Evolutionary conservation across 441 rosid species (phyloP), one percentile per base, ranked within the genome.

Genomic region (Populus hybrid): DNA sequence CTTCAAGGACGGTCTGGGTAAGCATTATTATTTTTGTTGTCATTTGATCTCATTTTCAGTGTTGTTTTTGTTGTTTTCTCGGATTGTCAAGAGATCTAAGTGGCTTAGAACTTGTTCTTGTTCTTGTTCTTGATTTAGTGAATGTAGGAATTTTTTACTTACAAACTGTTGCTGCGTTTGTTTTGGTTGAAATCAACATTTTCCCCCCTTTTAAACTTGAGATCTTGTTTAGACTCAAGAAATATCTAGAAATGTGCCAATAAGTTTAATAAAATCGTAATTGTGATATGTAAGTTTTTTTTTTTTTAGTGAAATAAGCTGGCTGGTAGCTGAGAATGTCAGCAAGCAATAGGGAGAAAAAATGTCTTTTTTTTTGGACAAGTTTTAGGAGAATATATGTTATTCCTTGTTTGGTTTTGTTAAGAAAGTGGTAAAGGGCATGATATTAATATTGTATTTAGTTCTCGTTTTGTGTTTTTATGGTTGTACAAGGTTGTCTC

Each of bases 1-100:
- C 74, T 78, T 64, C 74, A 74, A 54, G 76, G 54, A 54, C 79
- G 76, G 85, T 84, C 75, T 81, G 73, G 83, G 92, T 89, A 83
- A 79, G 77, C 72, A 42, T 50, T 80, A 18, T 59, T 75, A 66
- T 46, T 46, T 46, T 57, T 77, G 42, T 68, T 54, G 65, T 79
- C 26, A 74, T 80, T 80, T 76, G 72, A 1, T 79, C 69, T 40
- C 42, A 32, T 61, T 72, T 36, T 66, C 24, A 71, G 36, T 61
- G 77, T 74, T 77, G 70, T 75, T 72, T 66, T 23, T 77, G 65
- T 73, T 14, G 66, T 83, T 69, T 73, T 63, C 54, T 67, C 6
- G 69, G 24, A 59, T 77, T 71, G 69, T 74, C 67, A 50, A 71
- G 72, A 67, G 86, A 87, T 83, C 88, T 83, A 30, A 28, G 77